Evolutionary conservation across 2,329 filamentous ascomycete genomes (phyloP).

Genomic region (Huntiella bhutanensis): DNA sequence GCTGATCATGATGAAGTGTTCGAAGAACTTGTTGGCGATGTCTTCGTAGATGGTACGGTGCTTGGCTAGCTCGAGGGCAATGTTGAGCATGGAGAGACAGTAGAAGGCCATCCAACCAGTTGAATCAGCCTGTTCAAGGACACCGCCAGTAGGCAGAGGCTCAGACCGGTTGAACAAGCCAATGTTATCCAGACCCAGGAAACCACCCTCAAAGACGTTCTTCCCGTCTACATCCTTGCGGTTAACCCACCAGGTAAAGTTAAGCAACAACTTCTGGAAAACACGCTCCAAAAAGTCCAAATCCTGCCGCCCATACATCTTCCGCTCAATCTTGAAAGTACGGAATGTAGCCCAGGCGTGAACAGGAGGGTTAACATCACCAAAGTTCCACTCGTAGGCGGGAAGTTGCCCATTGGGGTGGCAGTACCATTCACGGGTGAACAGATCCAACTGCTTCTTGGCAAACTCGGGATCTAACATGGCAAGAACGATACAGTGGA

Average conservation of each 20-base stretch:
- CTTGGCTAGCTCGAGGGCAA: constrained; percentile 84
- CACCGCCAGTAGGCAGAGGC: constrained; percentile 78
- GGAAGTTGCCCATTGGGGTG: constrained; percentile 91
- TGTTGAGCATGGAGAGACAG: constrained; percentile 91
- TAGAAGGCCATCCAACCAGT: constrained; percentile 99
- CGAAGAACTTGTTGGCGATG: constrained; percentile 94
- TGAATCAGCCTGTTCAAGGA: constrained; percentile 89
- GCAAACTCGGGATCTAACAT: constrained; percentile 98
- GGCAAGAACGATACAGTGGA: constrained; percentile 85
- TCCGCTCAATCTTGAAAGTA: constrained; percentile 95
- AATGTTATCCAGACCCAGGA: constrained; percentile 91
- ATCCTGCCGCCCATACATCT: constrained; percentile 88
- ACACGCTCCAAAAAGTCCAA: constrained; percentile 89
- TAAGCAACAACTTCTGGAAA: constrained; percentile 86
- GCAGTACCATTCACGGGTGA: constrained; percentile 97
- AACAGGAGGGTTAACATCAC: constrained; percentile 89
- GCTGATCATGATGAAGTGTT: constrained; percentile 94
- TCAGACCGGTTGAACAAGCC: constrained; percentile 94
- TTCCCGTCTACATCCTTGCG: constrained; percentile 87
- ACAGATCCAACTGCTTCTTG: constrained; percentile 91
- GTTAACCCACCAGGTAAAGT: constrained; percentile 99
- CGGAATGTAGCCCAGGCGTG: constrained; percentile 93
- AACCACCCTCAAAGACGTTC: constrained; percentile 93
- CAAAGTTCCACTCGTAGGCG: constrained; percentile 94
- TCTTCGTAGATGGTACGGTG: constrained; percentile 91